Evolutionary conservation across 2,329 filamentous ascomycete species (phyloP).

Genomic region (Penicillium sp.): DNA sequence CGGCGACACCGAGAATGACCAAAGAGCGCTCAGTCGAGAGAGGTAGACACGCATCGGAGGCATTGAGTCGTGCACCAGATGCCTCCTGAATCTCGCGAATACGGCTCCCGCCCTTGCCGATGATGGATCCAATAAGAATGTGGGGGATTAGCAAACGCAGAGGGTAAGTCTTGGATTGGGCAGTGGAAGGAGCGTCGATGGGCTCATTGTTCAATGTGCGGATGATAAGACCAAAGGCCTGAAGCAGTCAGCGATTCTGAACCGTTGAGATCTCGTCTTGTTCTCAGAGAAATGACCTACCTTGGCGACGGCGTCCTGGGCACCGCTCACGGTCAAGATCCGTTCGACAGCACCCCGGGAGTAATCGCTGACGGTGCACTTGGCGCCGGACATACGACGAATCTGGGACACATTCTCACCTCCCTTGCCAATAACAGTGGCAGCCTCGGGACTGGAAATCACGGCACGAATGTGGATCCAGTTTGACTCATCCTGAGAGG

Average conservation of each 20-base stretch:
- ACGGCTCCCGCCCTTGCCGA: slow-evolving; percentile 90
- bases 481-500: slow-evolving; percentile 77
- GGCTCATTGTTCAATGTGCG: slow-evolving; percentile 97
- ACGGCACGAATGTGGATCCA: slow-evolving; percentile 98
- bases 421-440: slow-evolving; percentile 96
- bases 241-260: not conserved
- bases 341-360: slow-evolving; percentile 94
- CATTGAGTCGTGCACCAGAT: slow-evolving; percentile 91
- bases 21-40: slow-evolving; percentile 96
- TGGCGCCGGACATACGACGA: slow-evolving; percentile 86
- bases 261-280: too few species aligned
- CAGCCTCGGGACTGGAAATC: slow-evolving; percentile 94
- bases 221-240: slow-evolving; percentile 95
- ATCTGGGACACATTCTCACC: slow-evolving; percentile 99
- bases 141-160: slow-evolving; percentile 92
- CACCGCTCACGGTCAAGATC: slow-evolving; percentile 93
- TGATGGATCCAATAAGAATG: slow-evolving; percentile 96
- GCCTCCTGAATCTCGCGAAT: slow-evolving; percentile 99
- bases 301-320: slow-evolving; percentile 95
- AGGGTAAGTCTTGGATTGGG: slow-evolving; percentile 95
- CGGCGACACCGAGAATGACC: slow-evolving; percentile 93
- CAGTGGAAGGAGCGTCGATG: slow-evolving; percentile 76
- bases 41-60: slow-evolving; percentile 88
- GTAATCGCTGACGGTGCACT: slow-evolving; percentile 98
- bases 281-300: slow-evolving; percentile 44